Evolutionary conservation across 768 basidiomycete species (phyloP).

Genomic region (Suillus alpinus): DNA sequence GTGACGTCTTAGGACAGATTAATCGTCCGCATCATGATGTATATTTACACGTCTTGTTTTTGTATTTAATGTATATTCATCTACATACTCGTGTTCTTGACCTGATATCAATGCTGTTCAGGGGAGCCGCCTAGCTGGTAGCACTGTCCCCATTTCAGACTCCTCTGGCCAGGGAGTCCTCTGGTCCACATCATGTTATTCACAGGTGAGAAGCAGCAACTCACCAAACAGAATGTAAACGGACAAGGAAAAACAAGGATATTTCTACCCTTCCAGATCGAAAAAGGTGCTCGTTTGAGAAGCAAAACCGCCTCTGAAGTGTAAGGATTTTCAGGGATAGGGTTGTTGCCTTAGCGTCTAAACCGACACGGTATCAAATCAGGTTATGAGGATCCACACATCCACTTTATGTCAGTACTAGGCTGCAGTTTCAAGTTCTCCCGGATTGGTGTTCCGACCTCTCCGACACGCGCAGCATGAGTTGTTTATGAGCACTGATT

Average conservation of each 20-base stretch:
- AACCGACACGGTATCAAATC: no score
- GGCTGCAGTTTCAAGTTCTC: not conserved
- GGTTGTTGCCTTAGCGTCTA: no score
- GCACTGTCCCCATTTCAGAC: not conserved
- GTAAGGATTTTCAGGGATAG: no score
- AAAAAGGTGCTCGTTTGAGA: no score
- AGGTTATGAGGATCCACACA: no score
- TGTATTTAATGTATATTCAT: constrained; percentile 22
- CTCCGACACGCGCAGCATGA: not conserved
- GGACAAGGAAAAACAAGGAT: no score
- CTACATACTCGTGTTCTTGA: constrained; percentile 4
- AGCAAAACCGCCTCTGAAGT: no score
- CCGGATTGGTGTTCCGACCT: not conserved
- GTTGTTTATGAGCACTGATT: not conserved
- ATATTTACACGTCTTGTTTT: constrained; percentile 9
- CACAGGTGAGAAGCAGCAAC: not conserved
- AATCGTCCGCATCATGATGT: constrained; percentile 10
- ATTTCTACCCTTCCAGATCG: no score
- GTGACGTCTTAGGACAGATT: constrained; percentile 12
- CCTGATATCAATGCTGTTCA: not conserved
- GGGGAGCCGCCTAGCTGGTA: not conserved
- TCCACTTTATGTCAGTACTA: not conserved
- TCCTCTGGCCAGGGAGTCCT: not conserved
- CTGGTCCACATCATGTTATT: not conserved
- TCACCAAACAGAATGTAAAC: no score